These are phyloP conservation scores for Dillenia turbinata DNA, from an alignment of 164 flowering plant genomes.

Conservation along the genomic window DNA sequence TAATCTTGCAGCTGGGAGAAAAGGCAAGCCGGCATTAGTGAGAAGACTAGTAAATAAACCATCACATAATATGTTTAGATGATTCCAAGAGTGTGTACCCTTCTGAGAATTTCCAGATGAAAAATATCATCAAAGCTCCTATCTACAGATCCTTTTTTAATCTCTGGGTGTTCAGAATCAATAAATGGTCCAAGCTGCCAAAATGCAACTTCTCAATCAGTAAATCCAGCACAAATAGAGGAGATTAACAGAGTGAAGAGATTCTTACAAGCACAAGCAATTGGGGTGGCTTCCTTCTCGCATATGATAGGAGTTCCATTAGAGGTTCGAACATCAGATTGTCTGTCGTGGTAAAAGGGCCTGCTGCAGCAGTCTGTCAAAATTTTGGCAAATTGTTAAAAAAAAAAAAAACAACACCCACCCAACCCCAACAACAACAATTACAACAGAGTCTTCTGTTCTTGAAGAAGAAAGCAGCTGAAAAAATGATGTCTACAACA, in stretches of 20 bases:
- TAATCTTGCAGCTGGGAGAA: constrained; percentile 80
- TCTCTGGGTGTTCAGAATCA: constrained; percentile 93
- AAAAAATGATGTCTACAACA: too few relatives aligned
- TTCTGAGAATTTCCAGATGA: constrained; percentile 58
- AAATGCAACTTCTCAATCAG: constrained; percentile 4
- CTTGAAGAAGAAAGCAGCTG: too few relatives aligned
- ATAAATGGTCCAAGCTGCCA: constrained; percentile 92
- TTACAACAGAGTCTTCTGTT: too few relatives aligned
- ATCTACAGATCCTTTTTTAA: constrained; percentile 61
- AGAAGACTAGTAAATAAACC: neutral
- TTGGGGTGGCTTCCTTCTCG: constrained; percentile 81
- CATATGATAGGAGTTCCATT: constrained; percentile 74
- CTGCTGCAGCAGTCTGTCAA: constrained; percentile 86
- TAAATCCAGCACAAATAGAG: neutral
- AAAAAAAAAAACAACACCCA: too few relatives aligned
- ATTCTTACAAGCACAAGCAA: constrained; percentile 71
- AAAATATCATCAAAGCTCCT: constrained; percentile 77
- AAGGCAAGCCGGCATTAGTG: neutral
- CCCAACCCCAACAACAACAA: too few relatives aligned
- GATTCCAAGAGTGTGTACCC: constrained; percentile 37
- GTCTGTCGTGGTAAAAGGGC: constrained; percentile 90
- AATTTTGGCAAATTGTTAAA: neutral
- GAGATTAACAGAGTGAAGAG: neutral
- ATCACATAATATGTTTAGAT: neutral
- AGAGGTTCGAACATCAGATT: constrained; percentile 92